Percentiles rank a stretch among this genome's conserved stretches.
phyloP scores from a whole-genome alignment of 2,329 filamentous ascomycete species.

The Aspergillus tanneri region DNA sequence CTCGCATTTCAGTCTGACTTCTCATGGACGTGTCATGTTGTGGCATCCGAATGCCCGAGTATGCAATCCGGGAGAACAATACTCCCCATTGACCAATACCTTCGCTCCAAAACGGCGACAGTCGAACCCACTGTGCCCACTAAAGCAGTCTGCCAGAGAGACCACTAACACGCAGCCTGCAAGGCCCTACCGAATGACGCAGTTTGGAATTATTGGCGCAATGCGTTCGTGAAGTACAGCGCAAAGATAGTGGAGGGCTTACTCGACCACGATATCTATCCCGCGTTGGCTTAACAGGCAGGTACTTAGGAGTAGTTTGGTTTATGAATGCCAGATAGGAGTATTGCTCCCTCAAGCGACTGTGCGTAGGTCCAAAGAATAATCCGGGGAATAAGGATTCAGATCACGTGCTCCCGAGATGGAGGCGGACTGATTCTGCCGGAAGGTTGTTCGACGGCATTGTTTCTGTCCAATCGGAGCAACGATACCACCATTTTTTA shows the following conservation, averaged over 20 bases:
- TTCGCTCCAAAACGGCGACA: background rate
- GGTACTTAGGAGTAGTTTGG: too few relatives aligned
- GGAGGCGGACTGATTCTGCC: background rate
- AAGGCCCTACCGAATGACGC: background rate
- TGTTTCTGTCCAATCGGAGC: background rate
- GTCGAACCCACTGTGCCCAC: background rate
- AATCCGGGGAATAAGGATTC: background rate
- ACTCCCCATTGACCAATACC: too few relatives aligned
- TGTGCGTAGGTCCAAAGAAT: background rate
- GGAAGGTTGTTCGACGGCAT: background rate
- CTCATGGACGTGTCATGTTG: too few relatives aligned
- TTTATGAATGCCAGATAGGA: too few relatives aligned
- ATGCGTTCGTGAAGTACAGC: background rate
- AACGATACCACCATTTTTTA: background rate
- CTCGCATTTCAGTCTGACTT: too few relatives aligned
- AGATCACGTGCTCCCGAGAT: background rate
- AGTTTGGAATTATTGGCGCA: background rate
- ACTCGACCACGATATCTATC: background rate
- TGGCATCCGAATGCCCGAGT: too few relatives aligned
- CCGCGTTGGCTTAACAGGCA: background rate
- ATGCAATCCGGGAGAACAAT: too few relatives aligned
- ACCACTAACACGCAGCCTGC: background rate
- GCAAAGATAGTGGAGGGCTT: background rate
- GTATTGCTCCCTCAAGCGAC: too few relatives aligned
- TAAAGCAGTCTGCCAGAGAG: too few relatives aligned